Conservation (phyloP, 2,329 filamentous ascomycete species). For the Pseudogymnoascus destructans region DNA sequence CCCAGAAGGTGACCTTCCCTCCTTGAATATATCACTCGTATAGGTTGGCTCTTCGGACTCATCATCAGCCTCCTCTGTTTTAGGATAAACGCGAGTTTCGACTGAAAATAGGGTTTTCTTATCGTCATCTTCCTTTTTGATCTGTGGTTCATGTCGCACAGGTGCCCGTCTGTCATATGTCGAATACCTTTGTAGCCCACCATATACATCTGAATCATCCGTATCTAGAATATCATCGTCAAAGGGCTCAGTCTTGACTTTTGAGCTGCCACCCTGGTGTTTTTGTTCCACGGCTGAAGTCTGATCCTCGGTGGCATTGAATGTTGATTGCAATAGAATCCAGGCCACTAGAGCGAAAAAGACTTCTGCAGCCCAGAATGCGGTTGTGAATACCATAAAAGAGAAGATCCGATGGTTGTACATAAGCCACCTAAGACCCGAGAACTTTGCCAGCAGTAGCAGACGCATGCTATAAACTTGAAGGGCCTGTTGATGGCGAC, state of each 20-base stretch:
- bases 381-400: conserved; percentile 51
- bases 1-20: conserved; percentile 33
- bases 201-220: conserved; percentile 28
- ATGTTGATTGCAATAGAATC: conserved; percentile 31
- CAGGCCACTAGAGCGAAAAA: conserved; percentile 53
- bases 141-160: conserved; percentile 28
- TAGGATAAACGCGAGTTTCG: conserved; percentile 21
- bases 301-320: conserved; percentile 12
- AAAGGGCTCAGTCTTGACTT: conserved; percentile 20
- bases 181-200: conserved; percentile 33
- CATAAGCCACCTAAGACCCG: conserved; percentile 73
- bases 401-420: conserved; percentile 64
- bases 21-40: conserved; percentile 19
- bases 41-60: conserved; percentile 32
- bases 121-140: conserved; percentile 21
- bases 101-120: conserved; percentile 17
- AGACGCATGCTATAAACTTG: conserved; percentile 64
- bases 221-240: conserved; percentile 15
- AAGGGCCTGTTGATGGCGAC: conserved; percentile 39
- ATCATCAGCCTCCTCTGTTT: conserved; percentile 34
- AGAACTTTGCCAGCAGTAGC: conserved; percentile 59
- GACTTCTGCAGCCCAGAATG: conserved; percentile 71
- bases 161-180: conserved; percentile 31
- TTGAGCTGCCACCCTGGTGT: conserved; percentile 11
- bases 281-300: conserved; percentile 20